A percentile compares a stretch with the other conserved stretches of the same genome.
Evolutionary conservation across 2,329 filamentous ascomycete species (phyloP).

Genomic region (Chrysoporthe cubensis): DNA sequence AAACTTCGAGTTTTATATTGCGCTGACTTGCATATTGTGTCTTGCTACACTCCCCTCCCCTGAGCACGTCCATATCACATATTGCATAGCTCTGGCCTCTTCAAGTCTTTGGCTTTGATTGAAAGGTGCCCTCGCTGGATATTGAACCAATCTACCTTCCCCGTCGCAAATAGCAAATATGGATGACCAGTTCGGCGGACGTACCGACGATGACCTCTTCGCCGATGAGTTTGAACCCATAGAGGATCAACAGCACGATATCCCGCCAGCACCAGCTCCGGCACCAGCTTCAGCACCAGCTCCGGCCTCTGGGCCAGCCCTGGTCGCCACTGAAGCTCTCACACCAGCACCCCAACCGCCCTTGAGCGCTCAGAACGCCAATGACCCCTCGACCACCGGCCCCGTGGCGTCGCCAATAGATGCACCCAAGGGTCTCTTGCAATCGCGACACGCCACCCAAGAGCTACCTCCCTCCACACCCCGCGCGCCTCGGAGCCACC

Average conservation of each 20-base stretch:
- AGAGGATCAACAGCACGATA: conserved; percentile 29
- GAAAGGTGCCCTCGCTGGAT: neutral
- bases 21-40: neutral
- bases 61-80: neutral
- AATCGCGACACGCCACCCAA: conserved; percentile 30
- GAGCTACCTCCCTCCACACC: conserved; percentile 27
- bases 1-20: neutral
- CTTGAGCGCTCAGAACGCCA: conserved; percentile 5
- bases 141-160: neutral
- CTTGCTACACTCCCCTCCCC: neutral
- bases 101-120: neutral
- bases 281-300: conserved; percentile 14
- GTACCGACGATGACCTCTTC: conserved; percentile 66
- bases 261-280: conserved; percentile 4
- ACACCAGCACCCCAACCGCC: conserved; percentile 21
- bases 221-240: conserved; percentile 66
- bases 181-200: conserved; percentile 65
- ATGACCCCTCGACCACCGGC: conserved; percentile 8
- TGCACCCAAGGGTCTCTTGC: conserved; percentile 26
- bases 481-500: conserved; percentile 27
- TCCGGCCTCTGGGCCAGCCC: conserved; percentile 13
- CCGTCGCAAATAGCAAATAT: conserved; percentile 40
- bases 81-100: neutral
- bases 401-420: conserved; percentile 12
- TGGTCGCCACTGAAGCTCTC: conserved; percentile 14